Evolutionary conservation across 139 green algal species (phyloP), one percentile per base, ranked within the genome.

Genomic region (Marvania coccoides): DNA sequence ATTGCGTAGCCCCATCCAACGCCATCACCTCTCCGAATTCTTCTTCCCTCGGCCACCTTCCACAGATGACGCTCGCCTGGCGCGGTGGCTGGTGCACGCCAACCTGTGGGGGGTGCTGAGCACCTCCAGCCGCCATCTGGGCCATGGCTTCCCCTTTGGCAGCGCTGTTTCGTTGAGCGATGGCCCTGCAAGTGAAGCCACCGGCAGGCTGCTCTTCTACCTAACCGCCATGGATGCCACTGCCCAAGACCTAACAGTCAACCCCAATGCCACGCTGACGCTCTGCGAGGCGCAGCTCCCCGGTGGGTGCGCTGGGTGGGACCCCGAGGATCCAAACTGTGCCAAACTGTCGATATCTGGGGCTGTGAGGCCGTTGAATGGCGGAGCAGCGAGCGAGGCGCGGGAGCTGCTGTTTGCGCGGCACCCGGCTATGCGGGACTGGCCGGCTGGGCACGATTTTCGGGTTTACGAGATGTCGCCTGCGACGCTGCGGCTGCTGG

Each of bases 171-270:
- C 77, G 3, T 73, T 80, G 38, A 74, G 64, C 12, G 77, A 87
- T 56, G 77, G 80, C 1, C 29, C 73, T 1, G 13, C 23, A 5
- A 47, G 56, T 37, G 29, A 65, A 2, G 46, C 77, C 2, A 80
- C 67, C 9, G 77, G 80, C 10, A 65, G 80, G 2, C 58, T 87
- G 2, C 68, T 80, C 14, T 84, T 87, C 63, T 84, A 81, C 48
- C 56, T 87, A 0, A 78, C 80, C 0, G 23, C 33, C 28, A 47
- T 80, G 47, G 73, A 77, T 45, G 69, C 63, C 29, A 75, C 63
- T 55, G 73, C 64, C 0, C 55, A 53, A 3, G 66, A 73, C 61
- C 47, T 75, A 53, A 40, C 77, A n/a, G 42, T 23, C 2, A 67
- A 68, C 57, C 23, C 13, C 6, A 58, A 31, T 6, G 67, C 63